Evolutionary conservation across 2,329 filamentous ascomycete genomes (phyloP).

Genomic region (Exophiala calicioides): DNA sequence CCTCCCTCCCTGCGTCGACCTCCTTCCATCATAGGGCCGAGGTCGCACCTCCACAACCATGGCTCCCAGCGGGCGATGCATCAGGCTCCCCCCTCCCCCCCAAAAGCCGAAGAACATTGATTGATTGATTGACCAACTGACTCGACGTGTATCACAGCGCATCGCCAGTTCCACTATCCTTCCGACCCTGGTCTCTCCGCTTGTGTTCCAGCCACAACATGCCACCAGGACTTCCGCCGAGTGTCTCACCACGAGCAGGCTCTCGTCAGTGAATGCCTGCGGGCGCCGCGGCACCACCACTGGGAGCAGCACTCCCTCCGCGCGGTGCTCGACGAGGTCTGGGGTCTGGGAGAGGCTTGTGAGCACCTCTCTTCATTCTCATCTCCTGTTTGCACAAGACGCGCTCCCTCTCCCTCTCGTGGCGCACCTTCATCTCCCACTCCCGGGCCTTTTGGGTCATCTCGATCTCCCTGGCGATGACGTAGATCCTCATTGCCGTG

Average conservation of each 20-base stretch:
- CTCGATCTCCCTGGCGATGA: constrained; percentile 22
- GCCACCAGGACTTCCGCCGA: not conserved
- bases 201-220: constrained; percentile 1
- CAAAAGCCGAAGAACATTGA: too few species aligned
- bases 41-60: too few species aligned
- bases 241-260: not conserved
- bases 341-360: too few species aligned
- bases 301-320: too few species aligned
- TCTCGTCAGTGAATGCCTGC: too few species aligned
- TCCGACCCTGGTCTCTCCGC: constrained; percentile 1
- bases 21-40: too few species aligned
- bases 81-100: too few species aligned
- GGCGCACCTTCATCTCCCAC: not conserved
- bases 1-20: too few species aligned
- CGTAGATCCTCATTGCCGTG: constrained; percentile 21
- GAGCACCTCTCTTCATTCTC: not conserved
- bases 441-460: constrained; percentile 5
- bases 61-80: too few species aligned
- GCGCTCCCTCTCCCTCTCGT: not conserved
- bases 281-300: too few species aligned
- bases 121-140: not conserved
- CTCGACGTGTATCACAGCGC: not conserved
- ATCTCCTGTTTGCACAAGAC: not conserved
- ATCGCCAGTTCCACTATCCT: not conserved
- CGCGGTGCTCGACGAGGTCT: too few species aligned